A percentile compares a stretch with the other conserved stretches of the same genome.
Conservation (phyloP, 768 basidiomycete species). For the Daedaleopsis sinensis region DNA sequence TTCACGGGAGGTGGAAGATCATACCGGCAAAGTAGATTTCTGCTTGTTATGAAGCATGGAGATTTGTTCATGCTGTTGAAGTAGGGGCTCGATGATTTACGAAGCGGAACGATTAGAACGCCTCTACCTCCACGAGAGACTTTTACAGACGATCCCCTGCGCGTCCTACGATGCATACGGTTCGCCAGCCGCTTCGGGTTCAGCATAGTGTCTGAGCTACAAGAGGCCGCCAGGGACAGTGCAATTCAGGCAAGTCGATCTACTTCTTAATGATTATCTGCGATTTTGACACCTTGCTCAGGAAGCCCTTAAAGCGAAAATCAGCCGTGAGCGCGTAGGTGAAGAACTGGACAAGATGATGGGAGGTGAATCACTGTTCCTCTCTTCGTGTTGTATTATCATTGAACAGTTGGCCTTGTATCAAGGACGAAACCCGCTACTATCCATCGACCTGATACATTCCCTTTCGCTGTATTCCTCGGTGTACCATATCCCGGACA, state of each 20-base stretch:
- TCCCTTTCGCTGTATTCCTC: conserved; percentile 69
- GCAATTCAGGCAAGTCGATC: conserved; percentile 61
- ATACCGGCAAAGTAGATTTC: conserved; percentile 66
- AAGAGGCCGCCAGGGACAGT: conserved; percentile 59
- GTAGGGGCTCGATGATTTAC: conserved; percentile 86
- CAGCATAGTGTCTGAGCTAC: conserved; percentile 67
- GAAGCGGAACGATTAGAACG: conserved; percentile 78
- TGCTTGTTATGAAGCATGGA: background rate
- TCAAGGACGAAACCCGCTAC: conserved; percentile 73
- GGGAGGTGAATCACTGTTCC: conserved; percentile 51
- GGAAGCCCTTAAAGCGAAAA: conserved; percentile 75
- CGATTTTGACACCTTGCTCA: conserved; percentile 22
- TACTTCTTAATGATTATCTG: background rate
- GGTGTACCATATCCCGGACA: conserved; percentile 61
- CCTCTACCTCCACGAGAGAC: conserved; percentile 87
- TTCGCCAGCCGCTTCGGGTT: conserved; percentile 94
- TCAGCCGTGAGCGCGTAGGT: conserved; percentile 89
- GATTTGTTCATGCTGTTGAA: conserved; percentile 13
- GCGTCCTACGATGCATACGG: conserved; percentile 87
- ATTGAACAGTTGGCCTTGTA: background rate
- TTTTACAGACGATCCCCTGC: conserved; percentile 91
- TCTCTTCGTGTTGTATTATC: background rate
- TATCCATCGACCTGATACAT: conserved; percentile 74
- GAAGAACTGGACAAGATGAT: conserved; percentile 96
- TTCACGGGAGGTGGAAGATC: conserved; percentile 82